Conservation (phyloP, 1,284 basidiomycete species). For the Rhizopogon hawkerae region DNA sequence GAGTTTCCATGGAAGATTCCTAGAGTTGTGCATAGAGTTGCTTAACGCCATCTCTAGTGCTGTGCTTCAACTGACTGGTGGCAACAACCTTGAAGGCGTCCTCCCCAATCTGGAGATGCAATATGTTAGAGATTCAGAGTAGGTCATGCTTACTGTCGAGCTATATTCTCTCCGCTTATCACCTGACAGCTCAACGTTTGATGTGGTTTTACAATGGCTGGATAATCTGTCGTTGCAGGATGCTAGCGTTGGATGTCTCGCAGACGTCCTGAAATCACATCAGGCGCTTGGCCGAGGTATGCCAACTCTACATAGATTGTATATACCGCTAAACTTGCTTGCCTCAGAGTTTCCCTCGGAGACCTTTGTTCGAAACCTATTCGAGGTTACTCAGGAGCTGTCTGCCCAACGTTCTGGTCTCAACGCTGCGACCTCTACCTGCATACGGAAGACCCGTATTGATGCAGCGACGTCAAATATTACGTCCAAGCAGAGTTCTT, state of each 20-base stretch:
- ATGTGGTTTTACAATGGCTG: conserved; percentile 37
- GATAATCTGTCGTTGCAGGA: conserved; percentile 17
- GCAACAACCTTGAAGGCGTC: conserved; percentile 14
- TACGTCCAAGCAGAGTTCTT: conserved; percentile 20
- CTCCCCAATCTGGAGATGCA: conserved; percentile 13
- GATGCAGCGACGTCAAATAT: conserved; percentile 12
- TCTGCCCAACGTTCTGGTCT: conserved; percentile 25
- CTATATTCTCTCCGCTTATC: conserved; percentile 9
- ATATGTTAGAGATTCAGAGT: conserved; percentile 22
- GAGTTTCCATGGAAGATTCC: conserved; percentile 43
- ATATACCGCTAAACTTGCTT: conserved; percentile 7
- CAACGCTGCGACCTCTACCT: conserved; percentile 19
- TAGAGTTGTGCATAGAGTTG: conserved; percentile 34
- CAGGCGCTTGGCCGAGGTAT: conserved; percentile 43
- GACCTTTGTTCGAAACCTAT: conserved; percentile 43
- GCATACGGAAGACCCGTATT: conserved; percentile 16
- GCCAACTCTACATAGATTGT: conserved; percentile 7
- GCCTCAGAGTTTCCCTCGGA: conserved; percentile 45
- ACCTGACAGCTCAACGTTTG: conserved; percentile 34
- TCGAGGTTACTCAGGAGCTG: conserved; percentile 32
- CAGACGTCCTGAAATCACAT: conserved; percentile 43
- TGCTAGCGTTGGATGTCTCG: conserved; percentile 28
- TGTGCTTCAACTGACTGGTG: conserved; percentile 26
- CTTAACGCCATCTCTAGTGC: conserved; percentile 32
- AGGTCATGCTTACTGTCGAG: conserved; percentile 4